Percentiles rank a stretch among this genome's conserved stretches.
phyloP scores from a whole-genome alignment of 208 protist genomes.

The Naegleria fowleri region DNA sequence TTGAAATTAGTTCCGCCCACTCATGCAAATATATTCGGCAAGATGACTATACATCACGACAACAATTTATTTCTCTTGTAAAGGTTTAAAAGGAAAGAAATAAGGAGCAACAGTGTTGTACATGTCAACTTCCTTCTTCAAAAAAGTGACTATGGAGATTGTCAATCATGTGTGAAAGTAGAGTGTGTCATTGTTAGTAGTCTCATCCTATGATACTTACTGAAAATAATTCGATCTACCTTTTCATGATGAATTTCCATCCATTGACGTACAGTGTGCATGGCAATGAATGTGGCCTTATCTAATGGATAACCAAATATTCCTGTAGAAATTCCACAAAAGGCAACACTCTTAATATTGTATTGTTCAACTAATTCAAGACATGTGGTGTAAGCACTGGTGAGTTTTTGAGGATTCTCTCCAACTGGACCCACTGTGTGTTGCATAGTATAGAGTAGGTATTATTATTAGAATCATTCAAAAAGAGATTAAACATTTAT shows the following conservation, averaged over 20 bases:
- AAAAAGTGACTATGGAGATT: neutral
- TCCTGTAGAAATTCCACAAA: conserved; percentile 73
- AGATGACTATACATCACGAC: too few species aligned
- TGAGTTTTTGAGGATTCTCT: conserved; percentile 43
- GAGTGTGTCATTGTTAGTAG: too few species aligned
- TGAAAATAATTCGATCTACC: conserved; percentile 55
- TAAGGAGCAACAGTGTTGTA: neutral
- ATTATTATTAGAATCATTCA: too few species aligned
- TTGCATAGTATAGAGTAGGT: too few species aligned
- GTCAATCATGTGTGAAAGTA: too few species aligned
- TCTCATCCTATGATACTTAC: conserved; percentile 58
- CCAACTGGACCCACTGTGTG: conserved; percentile 3
- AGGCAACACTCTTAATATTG: conserved; percentile 54
- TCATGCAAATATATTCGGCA: too few species aligned
- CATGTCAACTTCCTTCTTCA: neutral
- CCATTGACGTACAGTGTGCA: conserved; percentile 48
- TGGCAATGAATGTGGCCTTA: conserved; percentile 54
- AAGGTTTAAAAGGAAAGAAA: neutral
- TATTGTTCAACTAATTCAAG: conserved; percentile 50
- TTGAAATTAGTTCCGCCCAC: too few species aligned
- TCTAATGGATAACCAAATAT: conserved; percentile 71
- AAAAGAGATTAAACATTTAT: too few species aligned
- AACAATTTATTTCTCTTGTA: neutral
- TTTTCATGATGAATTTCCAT: conserved; percentile 37
- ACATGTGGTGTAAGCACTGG: conserved; percentile 55